A percentile compares a stretch with the other conserved stretches of the same genome.
Conservation (phyloP, 164 flowering plant species). For the Magnolia sinica region DNA sequence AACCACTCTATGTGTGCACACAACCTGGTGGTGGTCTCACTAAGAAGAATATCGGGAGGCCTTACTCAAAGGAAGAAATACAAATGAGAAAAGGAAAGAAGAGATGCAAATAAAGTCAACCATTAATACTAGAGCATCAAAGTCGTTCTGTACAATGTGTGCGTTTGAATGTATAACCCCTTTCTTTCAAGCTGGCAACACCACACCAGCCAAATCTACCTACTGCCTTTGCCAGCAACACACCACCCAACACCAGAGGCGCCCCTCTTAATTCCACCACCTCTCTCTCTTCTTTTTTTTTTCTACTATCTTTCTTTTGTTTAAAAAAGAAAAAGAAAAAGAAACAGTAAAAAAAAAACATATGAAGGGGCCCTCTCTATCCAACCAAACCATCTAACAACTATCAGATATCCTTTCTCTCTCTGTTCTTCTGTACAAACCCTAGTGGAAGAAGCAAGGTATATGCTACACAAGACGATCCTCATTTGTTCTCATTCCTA, state of each 20-base stretch:
- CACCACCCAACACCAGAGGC: background rate
- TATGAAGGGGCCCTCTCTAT: slow-evolving; percentile 5
- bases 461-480: slow-evolving; percentile 17
- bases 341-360: background rate
- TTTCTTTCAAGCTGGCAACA: slow-evolving; percentile 6
- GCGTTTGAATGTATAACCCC: background rate
- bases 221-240: background rate
- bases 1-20: too few species aligned
- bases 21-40: too few species aligned
- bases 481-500: slow-evolving; percentile 14
- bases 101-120: slow-evolving; percentile 5
- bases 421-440: slow-evolving; percentile 19
- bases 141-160: slow-evolving; percentile 12
- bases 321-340: background rate
- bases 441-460: slow-evolving; percentile 15
- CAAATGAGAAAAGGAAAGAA: background rate
- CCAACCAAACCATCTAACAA: slow-evolving; percentile 29
- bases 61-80: background rate
- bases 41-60: too few species aligned
- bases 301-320: background rate
- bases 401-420: slow-evolving; percentile 9
- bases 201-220: slow-evolving; percentile 8
- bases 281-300: background rate
- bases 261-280: background rate
- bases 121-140: slow-evolving; percentile 7